Evolutionary conservation across 1,284 basidiomycete genomes (phyloP).

Genomic region (Laetiporus sulphureus): DNA sequence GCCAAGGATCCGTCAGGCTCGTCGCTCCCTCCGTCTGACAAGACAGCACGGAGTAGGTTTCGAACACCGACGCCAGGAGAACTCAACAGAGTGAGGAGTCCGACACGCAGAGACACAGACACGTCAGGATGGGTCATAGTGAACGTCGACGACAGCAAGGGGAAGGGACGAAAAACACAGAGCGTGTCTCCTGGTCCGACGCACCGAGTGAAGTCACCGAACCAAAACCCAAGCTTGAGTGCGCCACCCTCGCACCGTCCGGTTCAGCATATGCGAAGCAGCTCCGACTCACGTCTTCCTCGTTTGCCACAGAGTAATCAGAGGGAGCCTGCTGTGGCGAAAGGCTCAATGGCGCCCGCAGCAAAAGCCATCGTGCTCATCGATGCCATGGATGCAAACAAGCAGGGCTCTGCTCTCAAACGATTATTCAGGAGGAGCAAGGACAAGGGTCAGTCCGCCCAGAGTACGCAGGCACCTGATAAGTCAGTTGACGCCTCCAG

Average conservation of each 20-base stretch:
- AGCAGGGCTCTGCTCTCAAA: slow-evolving; percentile 23
- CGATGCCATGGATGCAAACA: slow-evolving; percentile 47
- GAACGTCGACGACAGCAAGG: slow-evolving; percentile 39
- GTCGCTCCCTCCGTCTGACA: too few relatives aligned
- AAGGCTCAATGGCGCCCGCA: slow-evolving; percentile 34
- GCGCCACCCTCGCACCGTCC: slow-evolving; percentile 4
- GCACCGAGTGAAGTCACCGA: slow-evolving; percentile 4
- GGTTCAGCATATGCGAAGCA: slow-evolving; percentile 19
- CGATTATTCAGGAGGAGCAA: slow-evolving; percentile 16
- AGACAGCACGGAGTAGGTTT: too few relatives aligned
- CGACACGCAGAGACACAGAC: slow-evolving; percentile 17
- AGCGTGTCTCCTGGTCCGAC: slow-evolving; percentile 7
- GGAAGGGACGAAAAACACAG: slow-evolving; percentile 8
- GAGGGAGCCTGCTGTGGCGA: slow-evolving; percentile 17
- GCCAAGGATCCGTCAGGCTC: background rate
- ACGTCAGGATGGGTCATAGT: slow-evolving; percentile 56
- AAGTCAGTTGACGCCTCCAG: background rate
- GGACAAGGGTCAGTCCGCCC: slow-evolving; percentile 11
- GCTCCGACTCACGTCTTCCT: slow-evolving; percentile 20
- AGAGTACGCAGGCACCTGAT: slow-evolving; percentile 7
- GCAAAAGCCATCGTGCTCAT: slow-evolving; percentile 56
- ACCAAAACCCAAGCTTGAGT: background rate
- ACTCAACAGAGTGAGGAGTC: slow-evolving; percentile 9
- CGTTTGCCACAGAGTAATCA: slow-evolving; percentile 11
- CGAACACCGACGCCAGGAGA: too few relatives aligned